Conservation (phyloP, 2,329 filamentous ascomycete genomes). For the Penicillium janthinellum region DNA sequence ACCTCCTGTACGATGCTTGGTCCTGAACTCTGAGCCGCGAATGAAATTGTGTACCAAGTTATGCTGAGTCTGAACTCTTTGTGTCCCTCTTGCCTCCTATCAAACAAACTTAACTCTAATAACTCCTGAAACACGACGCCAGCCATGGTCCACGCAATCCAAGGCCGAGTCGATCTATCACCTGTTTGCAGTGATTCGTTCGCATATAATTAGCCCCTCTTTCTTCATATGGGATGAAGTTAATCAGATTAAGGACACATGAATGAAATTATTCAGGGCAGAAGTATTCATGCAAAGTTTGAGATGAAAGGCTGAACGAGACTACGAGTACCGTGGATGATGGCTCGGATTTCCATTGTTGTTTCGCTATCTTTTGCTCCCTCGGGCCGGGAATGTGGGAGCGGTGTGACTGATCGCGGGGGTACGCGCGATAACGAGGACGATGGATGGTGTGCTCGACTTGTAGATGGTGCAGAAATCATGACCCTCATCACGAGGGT, state of each 20-base stretch:
- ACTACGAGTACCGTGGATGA: conserved; percentile 16
- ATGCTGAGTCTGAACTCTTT: background rate
- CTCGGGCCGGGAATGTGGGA: conserved; percentile 18
- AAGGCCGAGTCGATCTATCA: background rate
- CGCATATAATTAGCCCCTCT: conserved; percentile 1
- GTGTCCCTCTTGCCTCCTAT: background rate
- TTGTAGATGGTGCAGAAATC: background rate
- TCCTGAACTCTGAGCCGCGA: background rate
- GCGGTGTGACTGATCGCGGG: conserved; percentile 31
- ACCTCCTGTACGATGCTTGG: background rate
- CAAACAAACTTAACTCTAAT: background rate
- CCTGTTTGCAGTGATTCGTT: background rate
- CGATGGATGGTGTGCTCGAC: background rate
- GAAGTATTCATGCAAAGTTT: background rate
- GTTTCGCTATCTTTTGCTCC: background rate
- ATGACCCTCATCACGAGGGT: background rate
- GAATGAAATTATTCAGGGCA: background rate
- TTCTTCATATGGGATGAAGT: background rate
- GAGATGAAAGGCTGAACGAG: conserved; percentile 13
- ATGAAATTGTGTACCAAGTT: background rate
- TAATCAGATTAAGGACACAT: background rate
- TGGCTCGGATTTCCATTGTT: conserved; percentile 11
- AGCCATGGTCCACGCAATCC: background rate
- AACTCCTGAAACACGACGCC: conserved; percentile 5
- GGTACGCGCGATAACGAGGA: background rate